phyloP scores from a whole-genome alignment of 306 rosid species.

The Trichosanthes truncata region DNA sequence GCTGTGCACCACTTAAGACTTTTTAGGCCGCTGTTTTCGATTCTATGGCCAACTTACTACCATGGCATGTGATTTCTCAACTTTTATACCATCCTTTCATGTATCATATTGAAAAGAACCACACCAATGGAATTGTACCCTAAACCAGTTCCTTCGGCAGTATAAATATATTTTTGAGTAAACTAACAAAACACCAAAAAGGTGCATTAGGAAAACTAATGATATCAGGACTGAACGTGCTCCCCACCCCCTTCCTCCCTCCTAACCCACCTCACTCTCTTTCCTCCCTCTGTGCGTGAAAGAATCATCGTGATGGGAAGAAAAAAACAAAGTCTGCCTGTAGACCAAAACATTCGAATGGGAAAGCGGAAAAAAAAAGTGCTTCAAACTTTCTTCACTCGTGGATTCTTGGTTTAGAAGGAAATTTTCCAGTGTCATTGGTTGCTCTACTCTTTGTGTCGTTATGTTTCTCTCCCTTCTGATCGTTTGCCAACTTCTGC shows the following conservation, averaged over 20 bases:
- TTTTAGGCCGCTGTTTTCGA: too few species aligned
- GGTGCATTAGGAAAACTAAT: not conserved
- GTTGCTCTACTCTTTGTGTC: constrained; percentile 37
- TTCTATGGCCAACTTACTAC: not conserved
- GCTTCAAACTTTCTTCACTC: not conserved
- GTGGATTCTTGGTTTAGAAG: not conserved
- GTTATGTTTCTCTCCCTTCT: constrained; percentile 44
- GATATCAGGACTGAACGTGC: not conserved
- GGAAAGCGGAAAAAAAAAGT: not conserved
- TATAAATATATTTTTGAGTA: not conserved
- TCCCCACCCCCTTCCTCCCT: not conserved
- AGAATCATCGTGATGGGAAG: not conserved
- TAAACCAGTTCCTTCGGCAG: not conserved
- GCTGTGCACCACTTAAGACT: too few species aligned
- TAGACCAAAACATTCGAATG: not conserved
- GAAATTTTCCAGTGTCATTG: not conserved
- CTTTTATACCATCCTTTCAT: not conserved
- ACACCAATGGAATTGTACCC: not conserved
- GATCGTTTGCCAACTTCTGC: constrained; percentile 44
- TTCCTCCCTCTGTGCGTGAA: not conserved
- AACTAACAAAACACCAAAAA: not conserved
- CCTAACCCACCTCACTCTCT: not conserved
- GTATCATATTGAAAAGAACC: not conserved
- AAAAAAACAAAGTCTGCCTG: not conserved
- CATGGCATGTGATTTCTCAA: not conserved